phyloP scores from a whole-genome alignment of 2,329 filamentous ascomycete species.

The Chaetomium sp. region DNA sequence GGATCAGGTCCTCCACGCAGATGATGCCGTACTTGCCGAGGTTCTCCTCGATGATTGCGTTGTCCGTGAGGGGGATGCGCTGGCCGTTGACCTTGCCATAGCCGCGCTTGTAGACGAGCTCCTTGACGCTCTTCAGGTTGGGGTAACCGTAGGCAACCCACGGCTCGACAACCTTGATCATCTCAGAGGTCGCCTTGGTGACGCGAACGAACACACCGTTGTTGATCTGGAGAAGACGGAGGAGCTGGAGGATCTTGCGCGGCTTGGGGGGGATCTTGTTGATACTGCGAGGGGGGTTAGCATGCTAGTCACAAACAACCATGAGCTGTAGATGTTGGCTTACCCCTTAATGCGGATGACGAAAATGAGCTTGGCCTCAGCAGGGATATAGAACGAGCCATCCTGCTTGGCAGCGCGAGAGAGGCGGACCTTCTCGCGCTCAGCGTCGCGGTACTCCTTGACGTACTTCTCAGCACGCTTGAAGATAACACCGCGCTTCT shows the following conservation, averaged over 20 bases:
- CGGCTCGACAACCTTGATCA: constrained; percentile 97
- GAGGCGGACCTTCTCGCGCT: constrained; percentile 98
- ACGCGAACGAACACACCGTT: constrained; percentile 97
- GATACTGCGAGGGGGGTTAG: constrained; percentile 59
- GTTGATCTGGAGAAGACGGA: constrained; percentile 99
- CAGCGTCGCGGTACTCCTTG: constrained; percentile 96
- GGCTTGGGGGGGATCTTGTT: constrained; percentile 99
- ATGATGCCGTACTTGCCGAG: constrained; percentile 98
- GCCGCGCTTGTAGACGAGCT: constrained; percentile 99
- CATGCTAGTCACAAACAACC: constrained; percentile 11
- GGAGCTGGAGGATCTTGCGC: constrained; percentile 98
- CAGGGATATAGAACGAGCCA: constrained; percentile 89
- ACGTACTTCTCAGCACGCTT: constrained; percentile 99
- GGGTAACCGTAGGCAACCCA: constrained; percentile 99
- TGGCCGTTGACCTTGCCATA: constrained; percentile 99
- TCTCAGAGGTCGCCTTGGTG: constrained; percentile 96
- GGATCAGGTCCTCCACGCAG: constrained; percentile 98
- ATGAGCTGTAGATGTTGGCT: constrained; percentile 24
- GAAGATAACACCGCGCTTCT: constrained; percentile 98
- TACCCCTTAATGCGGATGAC: constrained; percentile 98
- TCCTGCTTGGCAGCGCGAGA: constrained; percentile 82
- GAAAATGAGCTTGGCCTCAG: constrained; percentile 95
- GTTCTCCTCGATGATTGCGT: constrained; percentile 92
- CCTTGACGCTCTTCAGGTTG: constrained; percentile 98
- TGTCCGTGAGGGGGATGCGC: constrained; percentile 93